Evolutionary conservation across 306 rosid genomes (phyloP).

Genomic region (Gillenia trifoliata): DNA sequence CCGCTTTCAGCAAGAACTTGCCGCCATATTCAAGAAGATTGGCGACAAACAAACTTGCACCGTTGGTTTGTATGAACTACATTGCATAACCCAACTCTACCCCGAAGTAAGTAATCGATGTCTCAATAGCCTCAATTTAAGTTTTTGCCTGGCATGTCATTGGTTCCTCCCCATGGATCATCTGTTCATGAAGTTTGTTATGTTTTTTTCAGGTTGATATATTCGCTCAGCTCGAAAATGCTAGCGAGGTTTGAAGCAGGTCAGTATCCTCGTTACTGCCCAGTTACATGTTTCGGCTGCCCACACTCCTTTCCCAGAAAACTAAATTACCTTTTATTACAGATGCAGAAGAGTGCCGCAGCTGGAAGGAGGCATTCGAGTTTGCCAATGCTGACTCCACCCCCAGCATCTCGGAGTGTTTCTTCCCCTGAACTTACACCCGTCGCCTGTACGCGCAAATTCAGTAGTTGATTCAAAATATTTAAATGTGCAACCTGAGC

Average conservation of each 20-base stretch:
- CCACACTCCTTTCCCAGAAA: not conserved
- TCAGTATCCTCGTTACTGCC: constrained; percentile 21
- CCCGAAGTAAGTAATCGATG: constrained; percentile 64
- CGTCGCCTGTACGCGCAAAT: constrained; percentile 80
- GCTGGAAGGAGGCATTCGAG: constrained; percentile 97
- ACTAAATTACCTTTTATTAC: constrained; percentile 23
- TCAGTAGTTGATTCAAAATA: constrained; percentile 62
- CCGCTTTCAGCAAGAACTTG: constrained; percentile 85
- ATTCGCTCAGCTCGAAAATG: constrained; percentile 93
- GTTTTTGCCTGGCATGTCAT: not conserved
- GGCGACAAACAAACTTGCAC: constrained; percentile 99
- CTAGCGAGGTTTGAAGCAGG: constrained; percentile 97
- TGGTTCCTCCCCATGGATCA: not conserved
- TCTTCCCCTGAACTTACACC: constrained; percentile 90
- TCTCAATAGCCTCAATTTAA: not conserved
- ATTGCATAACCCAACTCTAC: constrained; percentile 90
- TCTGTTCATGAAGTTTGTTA: too few relatives aligned
- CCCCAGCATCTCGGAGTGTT: constrained; percentile 63
- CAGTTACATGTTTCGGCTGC: not conserved
- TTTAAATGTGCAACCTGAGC: constrained; percentile 62
- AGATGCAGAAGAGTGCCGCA: constrained; percentile 98
- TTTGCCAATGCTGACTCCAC: constrained; percentile 90
- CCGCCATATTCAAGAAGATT: constrained; percentile 95
- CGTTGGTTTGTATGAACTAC: constrained; percentile 85
- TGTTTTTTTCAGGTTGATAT: constrained; percentile 74